A percentile compares a stretch with the other conserved stretches of the same genome.
Conservation (phyloP, 495 filamentous ascomycete species). For the Podospora appendiculata region DNA sequence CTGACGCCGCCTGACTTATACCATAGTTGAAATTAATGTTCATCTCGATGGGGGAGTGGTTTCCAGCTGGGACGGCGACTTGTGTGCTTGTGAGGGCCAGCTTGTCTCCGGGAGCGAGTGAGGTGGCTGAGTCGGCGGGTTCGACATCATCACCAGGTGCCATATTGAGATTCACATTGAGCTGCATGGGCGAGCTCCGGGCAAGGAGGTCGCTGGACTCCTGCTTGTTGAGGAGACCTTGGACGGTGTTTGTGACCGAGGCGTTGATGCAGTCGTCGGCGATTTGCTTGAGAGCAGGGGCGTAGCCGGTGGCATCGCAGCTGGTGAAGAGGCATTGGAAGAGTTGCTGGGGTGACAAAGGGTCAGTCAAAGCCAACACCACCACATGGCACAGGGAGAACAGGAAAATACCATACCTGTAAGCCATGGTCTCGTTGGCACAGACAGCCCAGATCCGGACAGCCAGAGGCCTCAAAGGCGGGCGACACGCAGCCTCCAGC, state of each 20-base stretch:
- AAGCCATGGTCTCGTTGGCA: slow-evolving; percentile 9
- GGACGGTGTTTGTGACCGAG: slow-evolving; percentile 12
- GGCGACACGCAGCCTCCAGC: slow-evolving; percentile 5
- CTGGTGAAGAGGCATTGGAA: slow-evolving; percentile 16
- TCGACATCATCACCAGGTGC: slow-evolving; percentile 1
- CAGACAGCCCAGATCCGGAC: slow-evolving; percentile 3
- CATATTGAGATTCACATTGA: slow-evolving; percentile 7
- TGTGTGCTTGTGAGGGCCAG: neutral
- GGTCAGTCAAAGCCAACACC: neutral
- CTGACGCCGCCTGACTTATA: neutral
- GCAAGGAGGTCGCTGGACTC: slow-evolving; percentile 25
- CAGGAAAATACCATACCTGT: slow-evolving; percentile 5
- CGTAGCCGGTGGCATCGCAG: slow-evolving; percentile 17
- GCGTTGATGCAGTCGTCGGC: slow-evolving; percentile 29
- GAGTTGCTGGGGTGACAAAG: slow-evolving; percentile 6
- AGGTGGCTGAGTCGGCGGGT: neutral
- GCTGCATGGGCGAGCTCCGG: slow-evolving; percentile 6
- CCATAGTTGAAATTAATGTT: slow-evolving; percentile 18
- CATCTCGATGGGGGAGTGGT: slow-evolving; percentile 10
- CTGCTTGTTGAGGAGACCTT: slow-evolving; percentile 25
- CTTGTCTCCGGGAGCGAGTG: slow-evolving; percentile 1
- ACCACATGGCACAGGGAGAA: neutral
- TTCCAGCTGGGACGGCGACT: neutral
- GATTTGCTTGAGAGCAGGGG: slow-evolving; percentile 9
- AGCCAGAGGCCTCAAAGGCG: neutral